Percentiles rank a stretch among this genome's conserved stretches.
Evolutionary conservation across 805 yeast genomes (phyloP).

Genomic region (Soucietia sequanensis): DNA sequence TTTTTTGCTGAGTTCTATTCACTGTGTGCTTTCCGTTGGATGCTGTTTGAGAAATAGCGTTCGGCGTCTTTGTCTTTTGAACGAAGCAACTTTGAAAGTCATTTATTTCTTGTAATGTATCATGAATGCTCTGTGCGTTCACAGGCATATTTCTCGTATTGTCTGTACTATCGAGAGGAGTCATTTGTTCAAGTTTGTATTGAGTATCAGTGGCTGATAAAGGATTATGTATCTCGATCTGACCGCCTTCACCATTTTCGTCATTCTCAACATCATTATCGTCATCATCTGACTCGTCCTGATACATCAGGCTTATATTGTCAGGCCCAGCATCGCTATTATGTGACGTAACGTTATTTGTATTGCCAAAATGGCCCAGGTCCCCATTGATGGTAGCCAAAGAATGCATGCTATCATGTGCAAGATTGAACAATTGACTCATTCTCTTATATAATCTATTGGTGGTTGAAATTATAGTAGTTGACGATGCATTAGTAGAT

Average conservation of each 20-base stretch:
- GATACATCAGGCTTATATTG: slow-evolving; percentile 10
- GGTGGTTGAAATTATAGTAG: slow-evolving; percentile 6
- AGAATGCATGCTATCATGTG: slow-evolving; percentile 16
- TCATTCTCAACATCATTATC: slow-evolving; percentile 12
- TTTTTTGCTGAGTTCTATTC: slow-evolving; percentile 34
- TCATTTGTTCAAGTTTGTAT: slow-evolving; percentile 1
- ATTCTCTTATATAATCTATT: slow-evolving; percentile 15
- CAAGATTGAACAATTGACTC: slow-evolving; percentile 10
- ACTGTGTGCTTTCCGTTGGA: no score
- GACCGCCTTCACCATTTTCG: slow-evolving; percentile 8
- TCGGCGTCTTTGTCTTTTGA: no score
- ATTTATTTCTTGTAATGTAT: slow-evolving; percentile 24
- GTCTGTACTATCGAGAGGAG: not conserved
- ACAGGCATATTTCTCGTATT: slow-evolving; percentile 1
- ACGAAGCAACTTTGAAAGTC: slow-evolving; percentile 32
- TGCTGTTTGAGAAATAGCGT: no score
- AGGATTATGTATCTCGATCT: no score
- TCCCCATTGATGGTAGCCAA: slow-evolving; percentile 10
- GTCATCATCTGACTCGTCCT: slow-evolving; percentile 24
- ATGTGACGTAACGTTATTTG: not conserved
- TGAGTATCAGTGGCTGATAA: slow-evolving; percentile 3
- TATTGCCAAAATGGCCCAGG: not conserved
- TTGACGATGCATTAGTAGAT: no score
- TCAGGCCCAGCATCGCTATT: not conserved
- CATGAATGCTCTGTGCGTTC: slow-evolving; percentile 5